Evolutionary conservation across 257 asterid genomes (phyloP).

Genomic region (Penstemon barbatus): DNA sequence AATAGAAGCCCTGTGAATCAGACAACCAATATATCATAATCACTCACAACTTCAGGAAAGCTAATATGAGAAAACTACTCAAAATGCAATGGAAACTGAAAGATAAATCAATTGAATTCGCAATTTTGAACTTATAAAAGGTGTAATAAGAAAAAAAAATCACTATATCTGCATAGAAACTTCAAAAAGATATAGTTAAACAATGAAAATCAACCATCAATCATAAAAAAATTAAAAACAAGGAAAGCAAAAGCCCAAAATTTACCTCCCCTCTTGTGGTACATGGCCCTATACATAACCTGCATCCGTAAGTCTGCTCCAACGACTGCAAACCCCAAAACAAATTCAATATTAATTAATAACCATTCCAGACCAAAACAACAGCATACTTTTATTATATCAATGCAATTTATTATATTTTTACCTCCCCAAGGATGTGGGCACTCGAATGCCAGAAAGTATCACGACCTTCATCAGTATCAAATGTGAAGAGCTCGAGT

Average conservation of each 20-base stretch:
- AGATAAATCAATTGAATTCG: neutral
- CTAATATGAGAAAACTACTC: conserved; percentile 10
- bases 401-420: neutral
- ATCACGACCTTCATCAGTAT: conserved; percentile 88
- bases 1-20: conserved; percentile 81
- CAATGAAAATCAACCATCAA: neutral
- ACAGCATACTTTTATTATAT: neutral
- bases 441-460: conserved; percentile 99
- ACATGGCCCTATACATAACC: conserved; percentile 90
- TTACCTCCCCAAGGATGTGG: conserved; percentile 95
- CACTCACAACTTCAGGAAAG: conserved; percentile 6
- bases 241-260: conserved; percentile 16
- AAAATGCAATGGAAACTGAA: conserved; percentile 22
- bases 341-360: conserved; percentile 2
- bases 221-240: neutral
- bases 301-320: conserved; percentile 93
- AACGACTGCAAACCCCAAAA: conserved; percentile 46
- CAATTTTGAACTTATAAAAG: neutral
- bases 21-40: conserved; percentile 27
- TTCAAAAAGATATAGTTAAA: neutral
- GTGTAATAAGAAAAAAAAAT: neutral
- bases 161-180: neutral
- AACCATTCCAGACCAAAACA: conserved; percentile 2
- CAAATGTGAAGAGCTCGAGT: conserved; percentile 72
- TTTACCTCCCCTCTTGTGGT: conserved; percentile 92